These are phyloP conservation scores for Tilletia indica DNA, from an alignment of 1,284 basidiomycete species.

Conservation along the genomic window DNA sequence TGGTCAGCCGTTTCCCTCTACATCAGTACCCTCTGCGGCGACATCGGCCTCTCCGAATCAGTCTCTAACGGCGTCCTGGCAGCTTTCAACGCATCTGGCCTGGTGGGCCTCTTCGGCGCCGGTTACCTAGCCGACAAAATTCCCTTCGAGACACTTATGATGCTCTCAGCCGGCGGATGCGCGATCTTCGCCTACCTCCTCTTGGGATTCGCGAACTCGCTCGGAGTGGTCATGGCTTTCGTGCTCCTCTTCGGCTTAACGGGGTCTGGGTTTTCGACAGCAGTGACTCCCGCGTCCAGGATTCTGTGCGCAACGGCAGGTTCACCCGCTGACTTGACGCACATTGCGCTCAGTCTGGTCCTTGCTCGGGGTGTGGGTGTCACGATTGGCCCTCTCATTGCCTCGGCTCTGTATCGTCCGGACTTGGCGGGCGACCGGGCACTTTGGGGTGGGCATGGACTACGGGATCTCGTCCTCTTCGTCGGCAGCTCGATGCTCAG, in stretches of 20 bases:
- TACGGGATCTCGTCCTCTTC: conserved; percentile 32
- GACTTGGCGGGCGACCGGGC: background rate
- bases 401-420: conserved; percentile 22
- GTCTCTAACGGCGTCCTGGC: conserved; percentile 40
- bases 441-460: conserved; percentile 28
- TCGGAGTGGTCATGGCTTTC: conserved; percentile 41
- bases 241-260: conserved; percentile 39
- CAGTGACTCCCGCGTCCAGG: conserved; percentile 3
- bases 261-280: conserved; percentile 19
- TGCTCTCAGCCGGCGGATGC: conserved; percentile 30
- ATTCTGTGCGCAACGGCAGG: background rate
- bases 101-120: conserved; percentile 33
- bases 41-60: conserved; percentile 35
- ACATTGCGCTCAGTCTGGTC: conserved; percentile 31
- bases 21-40: conserved; percentile 35
- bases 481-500: conserved; percentile 26
- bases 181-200: conserved; percentile 34
- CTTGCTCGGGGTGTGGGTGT: conserved; percentile 32
- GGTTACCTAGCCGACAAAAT: conserved; percentile 38
- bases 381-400: conserved; percentile 41
- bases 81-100: conserved; percentile 42
- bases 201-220: conserved; percentile 38
- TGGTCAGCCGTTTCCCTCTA: conserved; percentile 45
- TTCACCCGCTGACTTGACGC: conserved; percentile 11
- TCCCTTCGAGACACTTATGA: conserved; percentile 37